These are phyloP conservation scores for Chaetothyriales sp. DNA, from an alignment of 2,329 filamentous ascomycete genomes.

Conservation along the genomic window DNA sequence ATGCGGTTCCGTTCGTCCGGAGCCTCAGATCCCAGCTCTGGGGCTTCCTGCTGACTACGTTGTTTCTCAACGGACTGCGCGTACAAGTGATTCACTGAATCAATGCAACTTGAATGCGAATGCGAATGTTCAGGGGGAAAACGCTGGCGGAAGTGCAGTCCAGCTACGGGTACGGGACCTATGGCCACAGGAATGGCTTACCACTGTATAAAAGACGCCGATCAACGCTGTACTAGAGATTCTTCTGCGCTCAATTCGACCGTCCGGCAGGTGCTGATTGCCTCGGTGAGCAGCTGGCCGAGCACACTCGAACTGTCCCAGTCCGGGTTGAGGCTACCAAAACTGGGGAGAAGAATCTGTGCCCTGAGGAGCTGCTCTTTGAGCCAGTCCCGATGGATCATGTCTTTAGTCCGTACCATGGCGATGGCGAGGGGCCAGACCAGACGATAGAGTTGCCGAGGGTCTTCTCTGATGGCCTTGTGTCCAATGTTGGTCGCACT, in stretches of 20 bases:
- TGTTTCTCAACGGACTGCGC: too few relatives aligned
- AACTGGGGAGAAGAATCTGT: slow-evolving; percentile 1
- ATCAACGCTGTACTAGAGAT: not conserved
- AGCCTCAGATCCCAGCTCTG: too few relatives aligned
- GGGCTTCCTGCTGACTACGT: too few relatives aligned
- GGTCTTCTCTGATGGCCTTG: slow-evolving; percentile 22
- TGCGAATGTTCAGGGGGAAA: too few relatives aligned
- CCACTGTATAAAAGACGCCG: not conserved
- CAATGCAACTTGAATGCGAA: too few relatives aligned
- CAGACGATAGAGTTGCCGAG: slow-evolving; percentile 20
- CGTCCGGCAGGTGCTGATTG: slow-evolving; percentile 1
- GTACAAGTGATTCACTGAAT: too few relatives aligned
- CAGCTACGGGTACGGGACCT: too few relatives aligned
- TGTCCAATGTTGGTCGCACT: slow-evolving; percentile 22
- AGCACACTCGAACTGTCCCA: slow-evolving; percentile 1
- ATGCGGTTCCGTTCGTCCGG: too few relatives aligned
- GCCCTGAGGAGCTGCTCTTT: slow-evolving; percentile 17
- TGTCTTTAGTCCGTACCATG: slow-evolving; percentile 21
- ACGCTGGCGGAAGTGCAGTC: too few relatives aligned
- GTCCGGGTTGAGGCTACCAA: slow-evolving; percentile 1
- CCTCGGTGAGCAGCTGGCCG: slow-evolving; percentile 3
- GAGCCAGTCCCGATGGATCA: slow-evolving; percentile 20
- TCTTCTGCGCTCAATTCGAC: slow-evolving; percentile 1
- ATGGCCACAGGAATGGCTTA: not conserved
- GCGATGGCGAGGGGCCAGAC: slow-evolving; percentile 24